phyloP scores from a whole-genome alignment of 352 stramenopile genomes.

The Globisporangium canariense region DNA sequence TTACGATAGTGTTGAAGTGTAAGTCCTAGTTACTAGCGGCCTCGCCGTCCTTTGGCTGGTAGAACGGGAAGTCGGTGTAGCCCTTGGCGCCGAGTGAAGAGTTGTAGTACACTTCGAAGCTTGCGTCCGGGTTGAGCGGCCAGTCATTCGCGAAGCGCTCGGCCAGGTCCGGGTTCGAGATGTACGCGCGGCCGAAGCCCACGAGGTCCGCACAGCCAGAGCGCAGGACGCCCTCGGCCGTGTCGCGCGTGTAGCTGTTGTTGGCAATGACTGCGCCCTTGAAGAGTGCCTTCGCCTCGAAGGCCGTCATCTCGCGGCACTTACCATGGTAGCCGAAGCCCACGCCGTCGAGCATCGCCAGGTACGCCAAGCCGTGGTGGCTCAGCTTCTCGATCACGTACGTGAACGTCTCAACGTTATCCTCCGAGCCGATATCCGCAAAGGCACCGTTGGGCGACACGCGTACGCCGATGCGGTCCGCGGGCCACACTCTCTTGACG shows the following conservation, averaged over 20 bases:
- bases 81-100: constrained; percentile 6
- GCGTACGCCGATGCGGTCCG: constrained; percentile 15
- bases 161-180: constrained; percentile 49
- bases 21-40: not conserved
- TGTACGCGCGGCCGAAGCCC: constrained; percentile 45
- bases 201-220: constrained; percentile 35
- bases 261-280: constrained; percentile 30
- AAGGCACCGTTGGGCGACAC: constrained; percentile 49
- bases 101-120: constrained; percentile 12
- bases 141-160: constrained; percentile 22
- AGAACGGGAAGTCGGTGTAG: constrained; percentile 17
- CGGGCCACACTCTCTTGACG: constrained; percentile 9
- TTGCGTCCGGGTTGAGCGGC: constrained; percentile 24
- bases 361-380: constrained; percentile 21
- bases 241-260: constrained; percentile 33
- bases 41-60: constrained; percentile 2
- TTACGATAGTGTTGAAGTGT: not conserved
- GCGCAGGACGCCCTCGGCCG: constrained; percentile 28
- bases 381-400: constrained; percentile 17
- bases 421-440: constrained; percentile 31
- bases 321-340: constrained; percentile 21
- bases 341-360: constrained; percentile 27
- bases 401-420: constrained; percentile 19
- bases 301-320: constrained; percentile 21
- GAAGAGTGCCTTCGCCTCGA: constrained; percentile 32